These are phyloP conservation scores for Cordyceps cateniannulata DNA, from an alignment of 2,329 filamentous ascomycete genomes.

Conservation along the genomic window DNA sequence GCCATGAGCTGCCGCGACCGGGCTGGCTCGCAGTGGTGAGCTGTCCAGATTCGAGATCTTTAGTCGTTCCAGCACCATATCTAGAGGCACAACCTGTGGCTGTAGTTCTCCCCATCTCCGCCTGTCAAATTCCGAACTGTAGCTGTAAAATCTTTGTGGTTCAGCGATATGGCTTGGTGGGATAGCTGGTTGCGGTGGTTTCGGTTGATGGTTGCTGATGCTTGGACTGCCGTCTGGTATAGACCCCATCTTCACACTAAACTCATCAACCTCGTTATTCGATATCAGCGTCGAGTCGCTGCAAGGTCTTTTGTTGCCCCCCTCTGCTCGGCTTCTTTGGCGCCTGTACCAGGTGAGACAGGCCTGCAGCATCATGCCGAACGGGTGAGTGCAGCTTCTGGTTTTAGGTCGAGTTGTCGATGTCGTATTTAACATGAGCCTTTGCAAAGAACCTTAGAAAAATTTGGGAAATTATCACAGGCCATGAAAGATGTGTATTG, in stretches of 20 bases:
- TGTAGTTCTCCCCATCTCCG: constrained; percentile 19
- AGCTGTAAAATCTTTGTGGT: background rate
- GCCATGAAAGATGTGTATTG: background rate
- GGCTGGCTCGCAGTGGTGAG: background rate
- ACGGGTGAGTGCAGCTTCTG: constrained; percentile 3
- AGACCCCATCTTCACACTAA: constrained; percentile 3
- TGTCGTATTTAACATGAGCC: background rate
- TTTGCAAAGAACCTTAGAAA: background rate
- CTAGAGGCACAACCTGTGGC: constrained; percentile 18
- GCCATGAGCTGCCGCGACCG: background rate
- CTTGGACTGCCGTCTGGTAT: background rate
- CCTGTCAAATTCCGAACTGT: constrained; percentile 12
- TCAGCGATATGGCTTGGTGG: background rate
- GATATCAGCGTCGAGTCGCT: background rate
- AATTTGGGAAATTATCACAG: background rate
- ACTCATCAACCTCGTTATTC: background rate
- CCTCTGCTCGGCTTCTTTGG: background rate
- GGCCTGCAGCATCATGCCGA: constrained; percentile 2
- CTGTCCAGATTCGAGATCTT: background rate
- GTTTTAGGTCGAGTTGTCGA: background rate
- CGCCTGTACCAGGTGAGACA: constrained; percentile 7
- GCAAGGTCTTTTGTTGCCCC: background rate
- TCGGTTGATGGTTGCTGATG: background rate
- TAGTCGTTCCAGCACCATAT: constrained; percentile 6
- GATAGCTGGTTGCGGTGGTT: background rate